phyloP scores from a whole-genome alignment of 352 stramenopile genomes.

The Phytophthora hybrid region DNA sequence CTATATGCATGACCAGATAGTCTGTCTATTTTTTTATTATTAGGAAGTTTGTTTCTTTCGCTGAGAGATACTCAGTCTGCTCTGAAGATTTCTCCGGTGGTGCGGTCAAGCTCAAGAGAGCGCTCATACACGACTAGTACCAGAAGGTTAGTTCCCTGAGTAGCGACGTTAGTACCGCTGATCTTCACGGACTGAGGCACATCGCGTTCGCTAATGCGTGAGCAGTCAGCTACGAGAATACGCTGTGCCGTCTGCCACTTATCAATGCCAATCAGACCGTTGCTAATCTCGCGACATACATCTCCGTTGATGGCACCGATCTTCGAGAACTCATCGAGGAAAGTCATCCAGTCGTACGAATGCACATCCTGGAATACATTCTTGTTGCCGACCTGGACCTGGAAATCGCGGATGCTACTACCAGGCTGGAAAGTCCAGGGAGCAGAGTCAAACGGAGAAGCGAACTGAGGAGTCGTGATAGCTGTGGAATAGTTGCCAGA shows the following conservation, averaged over 20 bases:
- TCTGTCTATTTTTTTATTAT: not conserved
- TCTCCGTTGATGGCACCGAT: constrained; percentile 27
- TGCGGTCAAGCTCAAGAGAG: not conserved
- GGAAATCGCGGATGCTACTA: not conserved
- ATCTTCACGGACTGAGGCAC: not conserved
- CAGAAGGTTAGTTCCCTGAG: constrained; percentile 2
- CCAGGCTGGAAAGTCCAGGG: constrained; percentile 38
- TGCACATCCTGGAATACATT: constrained; percentile 39
- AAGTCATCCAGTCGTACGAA: constrained; percentile 30
- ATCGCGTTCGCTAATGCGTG: not conserved
- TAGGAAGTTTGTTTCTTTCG: not conserved
- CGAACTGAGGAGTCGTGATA: not conserved
- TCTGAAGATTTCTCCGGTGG: not conserved
- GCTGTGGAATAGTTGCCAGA: not conserved
- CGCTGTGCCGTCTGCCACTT: constrained; percentile 24
- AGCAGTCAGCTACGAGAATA: not conserved
- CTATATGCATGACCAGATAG: not conserved
- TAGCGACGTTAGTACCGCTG: not conserved
- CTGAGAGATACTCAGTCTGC: not conserved
- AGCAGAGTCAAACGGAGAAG: constrained; percentile 27
- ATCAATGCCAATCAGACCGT: constrained; percentile 34
- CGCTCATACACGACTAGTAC: constrained; percentile 26
- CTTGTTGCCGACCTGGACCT: constrained; percentile 34
- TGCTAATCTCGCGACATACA: constrained; percentile 28
- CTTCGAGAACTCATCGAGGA: not conserved